Percentiles rank a stretch among this genome's conserved stretches.
Evolutionary conservation across 257 asterid genomes (phyloP).

Genomic region (Lantana camara): DNA sequence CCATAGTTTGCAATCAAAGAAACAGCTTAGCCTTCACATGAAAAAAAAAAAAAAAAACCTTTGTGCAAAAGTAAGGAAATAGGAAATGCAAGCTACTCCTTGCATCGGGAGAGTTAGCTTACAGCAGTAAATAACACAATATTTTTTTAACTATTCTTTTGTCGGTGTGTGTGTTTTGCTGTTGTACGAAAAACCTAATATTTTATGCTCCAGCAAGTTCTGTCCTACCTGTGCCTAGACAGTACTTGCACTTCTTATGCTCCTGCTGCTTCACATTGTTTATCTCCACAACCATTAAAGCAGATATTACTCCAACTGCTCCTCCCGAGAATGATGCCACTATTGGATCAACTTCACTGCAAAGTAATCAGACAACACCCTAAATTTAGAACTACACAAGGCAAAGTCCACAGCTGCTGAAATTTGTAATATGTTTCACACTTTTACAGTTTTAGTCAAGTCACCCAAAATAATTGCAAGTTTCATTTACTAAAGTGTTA

Average conservation of each 20-base stretch:
- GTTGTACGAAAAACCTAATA: background rate
- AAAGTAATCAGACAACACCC: constrained; percentile 18
- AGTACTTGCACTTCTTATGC: constrained; percentile 96
- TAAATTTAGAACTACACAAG: background rate
- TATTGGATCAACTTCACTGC: constrained; percentile 92
- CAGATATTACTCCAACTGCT: constrained; percentile 96
- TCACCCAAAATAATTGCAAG: too few relatives aligned
- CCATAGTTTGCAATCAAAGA: background rate
- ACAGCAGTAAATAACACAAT: background rate
- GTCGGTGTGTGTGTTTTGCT: too few relatives aligned
- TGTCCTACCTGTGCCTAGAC: constrained; percentile 98
- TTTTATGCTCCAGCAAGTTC: too few relatives aligned
- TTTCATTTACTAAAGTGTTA: too few relatives aligned
- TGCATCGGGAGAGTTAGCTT: background rate
- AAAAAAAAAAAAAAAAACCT: background rate
- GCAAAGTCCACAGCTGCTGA: too few relatives aligned
- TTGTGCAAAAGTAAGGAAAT: background rate
- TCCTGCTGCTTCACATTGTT: constrained; percentile 97
- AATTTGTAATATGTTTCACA: too few relatives aligned
- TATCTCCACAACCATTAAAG: constrained; percentile 97
- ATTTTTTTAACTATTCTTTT: background rate
- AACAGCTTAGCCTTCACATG: background rate
- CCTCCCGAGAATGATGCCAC: constrained; percentile 99
- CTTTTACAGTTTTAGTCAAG: too few relatives aligned
- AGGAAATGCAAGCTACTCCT: background rate